Evolutionary conservation across 306 rosid species (phyloP).

Genomic region (Hippophae gyantsensis): DNA sequence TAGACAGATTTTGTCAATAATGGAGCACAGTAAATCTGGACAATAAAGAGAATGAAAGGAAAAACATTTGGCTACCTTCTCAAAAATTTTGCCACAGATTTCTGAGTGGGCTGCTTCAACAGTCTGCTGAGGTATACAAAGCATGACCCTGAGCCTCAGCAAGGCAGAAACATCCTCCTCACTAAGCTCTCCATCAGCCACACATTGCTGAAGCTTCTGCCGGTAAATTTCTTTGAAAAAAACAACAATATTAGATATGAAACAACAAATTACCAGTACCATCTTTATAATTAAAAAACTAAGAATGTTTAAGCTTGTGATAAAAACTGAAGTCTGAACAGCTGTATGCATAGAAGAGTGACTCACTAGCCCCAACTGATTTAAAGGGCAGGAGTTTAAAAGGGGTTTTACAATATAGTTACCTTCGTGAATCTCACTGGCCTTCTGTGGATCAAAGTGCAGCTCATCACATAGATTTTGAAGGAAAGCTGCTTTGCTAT

Average conservation of each 20-base stretch:
- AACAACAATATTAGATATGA: constrained; percentile 22
- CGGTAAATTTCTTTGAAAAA: constrained; percentile 73
- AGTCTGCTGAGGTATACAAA: constrained; percentile 75
- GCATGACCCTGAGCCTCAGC: constrained; percentile 84
- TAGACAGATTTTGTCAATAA: background rate
- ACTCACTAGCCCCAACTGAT: too few relatives aligned
- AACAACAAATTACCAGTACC: constrained; percentile 8
- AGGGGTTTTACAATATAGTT: constrained; percentile 6
- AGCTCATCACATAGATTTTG: constrained; percentile 79
- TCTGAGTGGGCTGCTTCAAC: constrained; percentile 91
- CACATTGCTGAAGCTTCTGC: constrained; percentile 88
- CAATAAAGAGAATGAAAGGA: constrained; percentile 6
- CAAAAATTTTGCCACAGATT: constrained; percentile 95
- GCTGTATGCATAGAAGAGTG: background rate
- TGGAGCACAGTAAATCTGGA: background rate
- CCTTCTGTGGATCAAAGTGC: constrained; percentile 84
- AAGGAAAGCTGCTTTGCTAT: constrained; percentile 93
- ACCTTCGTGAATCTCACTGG: constrained; percentile 90
- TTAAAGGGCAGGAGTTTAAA: too few relatives aligned
- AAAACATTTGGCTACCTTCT: constrained; percentile 45
- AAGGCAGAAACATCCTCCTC: constrained; percentile 76
- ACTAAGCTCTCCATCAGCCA: constrained; percentile 76
- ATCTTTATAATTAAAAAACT: background rate
- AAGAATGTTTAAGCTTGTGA: background rate
- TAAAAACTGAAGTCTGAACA: background rate